phyloP scores from a whole-genome alignment of 2,329 filamentous ascomycete genomes.

The Phaeophleospora eucalypticola region DNA sequence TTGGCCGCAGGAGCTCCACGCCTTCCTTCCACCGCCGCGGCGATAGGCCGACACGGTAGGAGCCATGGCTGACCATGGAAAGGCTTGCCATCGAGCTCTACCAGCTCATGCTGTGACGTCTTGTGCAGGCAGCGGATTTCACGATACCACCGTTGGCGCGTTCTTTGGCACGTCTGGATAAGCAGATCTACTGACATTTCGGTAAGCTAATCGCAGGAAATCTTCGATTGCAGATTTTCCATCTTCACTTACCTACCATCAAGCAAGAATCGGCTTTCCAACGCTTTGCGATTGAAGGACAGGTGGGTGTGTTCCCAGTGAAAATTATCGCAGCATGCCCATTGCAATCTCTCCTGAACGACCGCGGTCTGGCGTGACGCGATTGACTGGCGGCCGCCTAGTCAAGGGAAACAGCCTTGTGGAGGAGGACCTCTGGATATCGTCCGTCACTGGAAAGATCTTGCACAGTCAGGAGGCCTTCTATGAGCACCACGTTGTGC shows the following conservation, averaged over 20 bases:
- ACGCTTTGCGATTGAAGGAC: too few species aligned
- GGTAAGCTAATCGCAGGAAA: too few species aligned
- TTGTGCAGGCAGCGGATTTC: constrained; percentile 1
- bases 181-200: not conserved
- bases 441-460: constrained; percentile 75
- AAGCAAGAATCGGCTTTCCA: too few species aligned
- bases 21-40: not conserved
- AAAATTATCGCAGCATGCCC: constrained; percentile 33
- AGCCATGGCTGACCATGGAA: constrained; percentile 5
- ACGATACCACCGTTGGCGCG: constrained; percentile 2
- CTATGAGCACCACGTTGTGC: constrained; percentile 64
- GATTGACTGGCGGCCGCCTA: constrained; percentile 66
- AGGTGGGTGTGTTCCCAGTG: too few species aligned
- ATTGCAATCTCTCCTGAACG: constrained; percentile 37
- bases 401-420: constrained; percentile 65
- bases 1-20: not conserved
- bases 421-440: constrained; percentile 82
- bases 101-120: constrained; percentile 15
- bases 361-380: constrained; percentile 55
- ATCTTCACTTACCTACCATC: too few species aligned
- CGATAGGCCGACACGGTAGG: constrained; percentile 12
- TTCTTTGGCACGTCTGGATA: not conserved
- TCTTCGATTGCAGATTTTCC: not conserved
- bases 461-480: constrained; percentile 63
- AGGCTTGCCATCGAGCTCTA: constrained; percentile 12